Base-by-base conservation (phyloP, 2,329 filamentous ascomycete genomes). In the Fusarium protoensiforme region DNA sequence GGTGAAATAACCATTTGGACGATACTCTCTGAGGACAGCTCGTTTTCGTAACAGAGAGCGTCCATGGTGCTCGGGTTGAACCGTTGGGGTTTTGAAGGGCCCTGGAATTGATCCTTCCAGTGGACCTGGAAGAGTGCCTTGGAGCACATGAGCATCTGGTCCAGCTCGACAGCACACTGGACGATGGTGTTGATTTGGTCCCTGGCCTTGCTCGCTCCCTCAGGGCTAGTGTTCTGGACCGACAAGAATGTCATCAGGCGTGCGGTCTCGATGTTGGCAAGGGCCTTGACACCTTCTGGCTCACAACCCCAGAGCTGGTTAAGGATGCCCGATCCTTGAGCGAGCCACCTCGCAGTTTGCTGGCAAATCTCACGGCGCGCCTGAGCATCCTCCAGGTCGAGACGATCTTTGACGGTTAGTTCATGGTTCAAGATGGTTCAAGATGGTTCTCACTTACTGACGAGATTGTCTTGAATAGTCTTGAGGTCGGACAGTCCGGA, bases 201-300 rank as follows among this genome's bases (percentile, higher is more conserved):
- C 0, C 0, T 11, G 0, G 60, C 13, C 0, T 5, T 22, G 5
- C 67, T 29, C 10, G 0, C 10, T 2, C 39, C 46, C 1, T 57
- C 41, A 1, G 0, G 0, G 1, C 0, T 33, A 7, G 1, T 1
- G 0, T 4, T 0, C 0, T 0, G 2, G 7, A 14, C 0, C 0
- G 16, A 7, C 7, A 9, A 14, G 10, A 76, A 75, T 4, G 59
- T 24, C 0, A 4, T 14, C 1, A 75, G 8, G 1, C 0, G 27
- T 6, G 10, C 7, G 2, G 20, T 18, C 64, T 75, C 67, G 0
- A 0, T 0, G 4, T 5, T 2, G 8, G 48, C 0, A 3, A 72
- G 22, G 0, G 0, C 5, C 18, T 1, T 18, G 4, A 54, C 0
- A 0, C 1, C 2, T 5, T 2, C 3, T 0, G 7, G 2, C 3